Percentiles rank a stretch among this genome's conserved stretches.
Conservation (phyloP, 2,329 filamentous ascomycete genomes). For the Ceratocystis eucalypticola region DNA sequence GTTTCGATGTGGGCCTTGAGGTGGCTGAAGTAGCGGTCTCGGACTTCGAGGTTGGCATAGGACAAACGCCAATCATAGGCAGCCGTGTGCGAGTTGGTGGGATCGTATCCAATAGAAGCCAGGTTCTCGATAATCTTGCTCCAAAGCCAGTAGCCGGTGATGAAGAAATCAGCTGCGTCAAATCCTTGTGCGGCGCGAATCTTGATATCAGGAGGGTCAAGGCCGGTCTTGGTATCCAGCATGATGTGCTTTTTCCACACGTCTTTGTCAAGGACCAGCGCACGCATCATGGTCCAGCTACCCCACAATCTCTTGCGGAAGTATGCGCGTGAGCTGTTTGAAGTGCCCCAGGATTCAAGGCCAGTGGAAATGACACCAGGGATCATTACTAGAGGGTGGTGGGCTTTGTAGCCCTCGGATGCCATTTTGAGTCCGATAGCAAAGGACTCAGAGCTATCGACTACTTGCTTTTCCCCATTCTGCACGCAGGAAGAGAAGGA, state of each 20-base stretch:
- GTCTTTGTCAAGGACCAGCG: slow-evolving; percentile 83
- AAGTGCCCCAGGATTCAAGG: slow-evolving; percentile 90
- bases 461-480: slow-evolving; percentile 70
- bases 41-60: slow-evolving; percentile 74
- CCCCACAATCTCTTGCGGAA: slow-evolving; percentile 94
- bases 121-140: slow-evolving; percentile 97
- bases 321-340: slow-evolving; percentile 70
- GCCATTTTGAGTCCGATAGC: slow-evolving; percentile 74
- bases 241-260: slow-evolving; percentile 94
- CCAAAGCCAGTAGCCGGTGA: slow-evolving; percentile 93
- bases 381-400: slow-evolving; percentile 91
- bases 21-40: slow-evolving; percentile 87
- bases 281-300: slow-evolving; percentile 98
- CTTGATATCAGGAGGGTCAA: slow-evolving; percentile 85
- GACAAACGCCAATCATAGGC: slow-evolving; percentile 86
- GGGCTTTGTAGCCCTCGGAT: slow-evolving; percentile 63
- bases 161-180: slow-evolving; percentile 93
- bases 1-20: slow-evolving; percentile 85
- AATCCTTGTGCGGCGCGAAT: slow-evolving; percentile 89
- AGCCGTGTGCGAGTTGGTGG: slow-evolving; percentile 56
- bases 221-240: slow-evolving; percentile 79
- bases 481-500: slow-evolving; percentile 24
- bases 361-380: slow-evolving; percentile 96
- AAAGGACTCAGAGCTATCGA: slow-evolving; percentile 87
- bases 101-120: slow-evolving; percentile 90